Base-by-base conservation (phyloP, 83 land plant species). In the Thuja plicata region DNA sequence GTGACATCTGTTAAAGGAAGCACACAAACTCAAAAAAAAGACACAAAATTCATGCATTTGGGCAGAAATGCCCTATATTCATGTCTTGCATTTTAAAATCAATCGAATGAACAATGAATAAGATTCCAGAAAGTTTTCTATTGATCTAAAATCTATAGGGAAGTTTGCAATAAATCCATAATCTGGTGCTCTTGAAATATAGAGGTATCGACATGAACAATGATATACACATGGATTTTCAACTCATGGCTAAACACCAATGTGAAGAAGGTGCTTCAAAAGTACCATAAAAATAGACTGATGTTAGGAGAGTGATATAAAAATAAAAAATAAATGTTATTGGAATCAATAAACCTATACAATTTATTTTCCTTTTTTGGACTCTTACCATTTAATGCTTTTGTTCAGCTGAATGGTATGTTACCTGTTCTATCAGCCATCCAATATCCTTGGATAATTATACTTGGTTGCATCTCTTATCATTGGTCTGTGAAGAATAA, bases 201-300 rank as follows among this genome's bases (percentile, higher is more conserved):
- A 41, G 24, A 46, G 16, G 40, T 80, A 38, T 40, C 40, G 83
- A 80, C 16, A 37, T 40, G 48, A n/a, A 80, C 21, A 40, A 80
- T 80, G 83, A 80, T 8, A 80, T 80, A 40, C 83, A 38, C 16
- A 80, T 80, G 83, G 83, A 80, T 41, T 8, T 41, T 8, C 41
- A 80, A 10, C 45, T 80, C 41, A 80, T 41, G 83, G 83, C 83
- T 80, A 80, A 40, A 80, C 37, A 80, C 40, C 48, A 80, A 80
- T 40, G 24, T 80, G 48, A 80, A 19, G 21, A 46, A 80, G 10
- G 83, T 80, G 21, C 83, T 17, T 40, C 38, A 79, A 5, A 37
- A 40, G 38, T 4, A 34, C 8, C 83, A 79, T 7, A 34, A 40
- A 79, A 79, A 79, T 19, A 38, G 19, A 79, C 6, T 8, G 83